These are phyloP conservation scores for Serendipita indica DNA, from an alignment of 768 basidiomycete species.

Conservation along the genomic window DNA sequence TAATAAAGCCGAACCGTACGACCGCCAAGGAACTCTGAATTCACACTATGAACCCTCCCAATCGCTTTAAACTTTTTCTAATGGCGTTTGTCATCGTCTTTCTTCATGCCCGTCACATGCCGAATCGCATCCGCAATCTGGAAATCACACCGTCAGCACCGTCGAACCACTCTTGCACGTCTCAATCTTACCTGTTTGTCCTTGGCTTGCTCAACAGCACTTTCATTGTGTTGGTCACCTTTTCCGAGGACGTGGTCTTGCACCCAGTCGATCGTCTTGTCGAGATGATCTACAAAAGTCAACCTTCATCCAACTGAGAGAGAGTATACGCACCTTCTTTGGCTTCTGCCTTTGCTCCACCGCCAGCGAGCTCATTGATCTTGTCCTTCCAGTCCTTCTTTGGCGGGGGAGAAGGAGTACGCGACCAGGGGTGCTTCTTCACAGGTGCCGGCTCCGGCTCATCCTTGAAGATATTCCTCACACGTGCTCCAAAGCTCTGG, in stretches of 20 bases:
- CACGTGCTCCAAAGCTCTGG: slow-evolving; percentile 1
- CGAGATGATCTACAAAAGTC: slow-evolving; percentile 22
- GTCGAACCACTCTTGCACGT: no score
- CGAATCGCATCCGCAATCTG: slow-evolving; percentile 5
- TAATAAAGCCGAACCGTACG: neutral
- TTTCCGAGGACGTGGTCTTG: slow-evolving; percentile 29
- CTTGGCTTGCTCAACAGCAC: slow-evolving; percentile 25
- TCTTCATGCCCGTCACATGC: neutral
- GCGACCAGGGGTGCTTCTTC: no score
- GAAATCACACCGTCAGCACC: neutral
- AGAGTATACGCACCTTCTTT: slow-evolving; percentile 23
- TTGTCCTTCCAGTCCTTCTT: slow-evolving; percentile 16
- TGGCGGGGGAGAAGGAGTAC: neutral
- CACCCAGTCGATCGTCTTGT: slow-evolving; percentile 29
- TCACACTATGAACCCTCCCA: neutral
- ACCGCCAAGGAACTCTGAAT: neutral
- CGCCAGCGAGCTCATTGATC: slow-evolving; percentile 22
- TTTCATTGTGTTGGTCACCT: slow-evolving; percentile 28
- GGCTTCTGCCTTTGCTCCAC: slow-evolving; percentile 23
- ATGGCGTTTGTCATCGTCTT: neutral
- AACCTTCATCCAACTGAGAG: neutral
- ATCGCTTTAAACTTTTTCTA: neutral
- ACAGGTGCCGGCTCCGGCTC: neutral
- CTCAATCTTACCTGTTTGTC: neutral
- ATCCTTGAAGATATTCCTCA: neutral